Base-by-base conservation (phyloP, 2,329 filamentous ascomycete genomes). In the Aurifilum marmelostoma region DNA sequence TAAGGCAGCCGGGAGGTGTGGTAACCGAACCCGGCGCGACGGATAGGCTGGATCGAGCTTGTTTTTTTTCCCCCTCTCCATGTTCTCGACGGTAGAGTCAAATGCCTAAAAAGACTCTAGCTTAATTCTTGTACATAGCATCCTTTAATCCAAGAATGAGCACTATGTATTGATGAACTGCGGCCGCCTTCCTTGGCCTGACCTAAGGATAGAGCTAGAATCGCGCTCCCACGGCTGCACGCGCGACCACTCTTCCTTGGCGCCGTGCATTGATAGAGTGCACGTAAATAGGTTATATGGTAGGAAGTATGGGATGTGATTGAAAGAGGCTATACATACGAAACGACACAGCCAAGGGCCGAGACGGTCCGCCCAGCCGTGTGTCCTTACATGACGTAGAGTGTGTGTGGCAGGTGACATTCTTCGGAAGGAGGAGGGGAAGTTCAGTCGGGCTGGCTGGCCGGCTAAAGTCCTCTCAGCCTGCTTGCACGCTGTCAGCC, bases 91-190 rank as follows among this genome's bases (percentile, higher is more conserved):
- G 14, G 58, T 24, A 39, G 47, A n/a, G 37, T 65, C 50, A 37
- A 8, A 29, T 41, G 32, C 27, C 29, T 37, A 58, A 47, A 58
- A 47, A 66, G 24, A 32, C 41, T 37, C n/a, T 47, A 59, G 65
- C 65, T 66, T 59, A 66, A 50, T 66, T 66, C 37, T 59, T 66
- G 56, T 66, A 52, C 32, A 66, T 66, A 60, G 34, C 11, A 66
- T 29, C 50, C 29, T 66, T 66, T 66, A 66, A 66, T 66, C 41
- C 54, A 60, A 60, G 27, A 66, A 34, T 50, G 54, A 43, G 39
- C 29, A 39, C 32, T 39, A 39, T 60, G 37, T 14, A 9, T 61
- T 47, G 37, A 47, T 12, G 56, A 59, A 18, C 56, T 59, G 32
- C 56, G 56, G 11, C 27, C 32, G 3, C 18, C 29, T n/a, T 34